Evolutionary conservation across 129 eudicot species (phyloP), one percentile per base, ranked within the genome.

Genomic region (Kitagawia praeruptora): DNA sequence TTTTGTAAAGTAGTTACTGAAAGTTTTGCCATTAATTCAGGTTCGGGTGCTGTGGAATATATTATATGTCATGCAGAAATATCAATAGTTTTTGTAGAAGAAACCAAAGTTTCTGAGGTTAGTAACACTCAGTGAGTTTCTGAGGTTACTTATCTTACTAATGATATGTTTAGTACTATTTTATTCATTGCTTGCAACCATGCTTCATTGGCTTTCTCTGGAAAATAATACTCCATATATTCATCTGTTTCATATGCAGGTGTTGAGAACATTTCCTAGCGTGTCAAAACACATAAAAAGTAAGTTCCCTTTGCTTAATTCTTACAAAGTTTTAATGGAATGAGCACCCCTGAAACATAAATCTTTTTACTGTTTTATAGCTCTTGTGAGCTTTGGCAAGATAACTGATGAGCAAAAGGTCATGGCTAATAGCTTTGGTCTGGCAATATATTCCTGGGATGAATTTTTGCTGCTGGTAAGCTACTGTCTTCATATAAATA

Each of bases 361-460:
- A 61, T 42, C 45, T 58, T 70, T 54, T 39, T n/a, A 39, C 54
- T 79, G 38, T 74, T 75, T 53, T 56, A 56, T 76, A 95, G 98
- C 92, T 81, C 89, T 95, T 77, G 97, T 95, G 77, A 95, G 98
- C 93, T 95, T 95, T 86, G 90, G 93, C 70, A 84, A 85, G 80
- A 87, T 92, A 67, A 84, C 91, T 61, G 44, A 34, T 1, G 91
- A 90, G 53, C 93, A 92, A 72, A 95, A 80, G 85, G 79, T 79
- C 46, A 77, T 73, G 28, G 91, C 96, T 74, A 86, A 82, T 78
- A 79, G 77, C 31, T 95, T 79, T 79, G 92, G 90, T 47, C 71
- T 91, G 85, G 83, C 81, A 75, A 61, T 90, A 23, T 95, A 87
- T 76, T 72, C 97, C 27, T 95, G 98, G 98, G 88, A 91, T 73